Evolutionary conservation across 768 basidiomycete species (phyloP).

Genomic region (Trametes meyenii): DNA sequence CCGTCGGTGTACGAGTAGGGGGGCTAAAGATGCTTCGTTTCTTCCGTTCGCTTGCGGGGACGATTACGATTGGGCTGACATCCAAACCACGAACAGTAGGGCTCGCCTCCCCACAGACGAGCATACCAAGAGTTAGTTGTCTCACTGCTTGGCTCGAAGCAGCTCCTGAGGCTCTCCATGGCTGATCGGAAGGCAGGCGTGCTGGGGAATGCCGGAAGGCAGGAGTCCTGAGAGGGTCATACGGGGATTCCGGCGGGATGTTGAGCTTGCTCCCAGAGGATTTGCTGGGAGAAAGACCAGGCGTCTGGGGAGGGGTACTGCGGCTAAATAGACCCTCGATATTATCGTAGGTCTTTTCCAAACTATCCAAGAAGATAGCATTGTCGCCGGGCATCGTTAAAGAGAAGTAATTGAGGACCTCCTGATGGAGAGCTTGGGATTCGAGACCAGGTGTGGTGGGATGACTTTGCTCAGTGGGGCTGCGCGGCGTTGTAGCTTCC

Average conservation of each 20-base stretch:
- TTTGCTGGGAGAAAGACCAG: slow-evolving; percentile 28
- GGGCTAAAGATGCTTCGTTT: slow-evolving; percentile 43
- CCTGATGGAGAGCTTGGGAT: no score
- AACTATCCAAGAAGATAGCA: no score
- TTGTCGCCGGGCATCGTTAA: no score
- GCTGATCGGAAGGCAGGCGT: slow-evolving; percentile 75
- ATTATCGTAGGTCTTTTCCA: no score
- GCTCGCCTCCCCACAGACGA: slow-evolving; percentile 56
- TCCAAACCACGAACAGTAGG: slow-evolving; percentile 36
- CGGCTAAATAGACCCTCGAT: background rate
- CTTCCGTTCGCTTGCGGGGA: slow-evolving; percentile 38
- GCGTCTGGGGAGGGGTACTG: slow-evolving; percentile 32
- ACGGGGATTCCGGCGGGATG: slow-evolving; percentile 66
- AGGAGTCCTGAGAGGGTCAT: slow-evolving; percentile 73
- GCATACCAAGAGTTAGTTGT: slow-evolving; percentile 68
- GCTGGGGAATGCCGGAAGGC: slow-evolving; percentile 79
- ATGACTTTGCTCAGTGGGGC: background rate
- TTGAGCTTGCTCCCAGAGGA: slow-evolving; percentile 18
- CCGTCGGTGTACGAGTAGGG: slow-evolving; percentile 16
- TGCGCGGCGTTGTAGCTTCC: background rate
- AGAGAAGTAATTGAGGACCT: no score
- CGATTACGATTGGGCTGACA: slow-evolving; percentile 37
- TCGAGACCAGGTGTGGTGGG: no score
- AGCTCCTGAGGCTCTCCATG: slow-evolving; percentile 81
- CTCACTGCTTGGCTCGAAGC: slow-evolving; percentile 35